Base-by-base conservation (phyloP, 1,284 basidiomycete species). In the Naganishia cerealis region DNA sequence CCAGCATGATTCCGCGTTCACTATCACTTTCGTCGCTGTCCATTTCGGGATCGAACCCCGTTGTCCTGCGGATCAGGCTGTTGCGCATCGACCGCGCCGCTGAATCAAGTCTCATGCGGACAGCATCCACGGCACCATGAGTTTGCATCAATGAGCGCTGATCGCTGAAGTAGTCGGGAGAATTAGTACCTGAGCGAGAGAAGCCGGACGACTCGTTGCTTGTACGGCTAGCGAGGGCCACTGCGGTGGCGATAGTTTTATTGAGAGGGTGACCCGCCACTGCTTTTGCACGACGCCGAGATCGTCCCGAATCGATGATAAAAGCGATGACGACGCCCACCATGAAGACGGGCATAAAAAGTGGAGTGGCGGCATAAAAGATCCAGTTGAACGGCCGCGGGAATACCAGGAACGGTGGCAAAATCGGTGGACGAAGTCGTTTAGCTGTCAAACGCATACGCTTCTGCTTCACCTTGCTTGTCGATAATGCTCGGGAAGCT, bases 331-430 rank as follows among this genome's bases (percentile, higher is more conserved):
- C 58, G 12, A 70, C 54, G 15, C 54, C 46, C 15, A 70, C 65
- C 68, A 70, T 70, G 39, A 67, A 67, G 8, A 70, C 43, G 8
- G 68, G 68, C 65, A 70, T 59, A 4, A 70, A 21, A 3, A 70
- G 15, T 18, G 68, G 68, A 5, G 61, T 36, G 0, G 58, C 18
- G 48, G 57, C 55, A 57, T 67, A 70, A 21, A 70, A 57, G 13
- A 70, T 59, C 65, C 56, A 63, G 50, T 70, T 70, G 54, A 57
- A 70, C 10, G 68, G 68, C 39, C 65, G 29, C 24, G 39, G 59
- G 54, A 70, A 70, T 18, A 40, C 40, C 38, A 70, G 39, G 15
- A 70, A 67, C 7, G 68, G 68, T 21, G 68, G 68, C 38, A 67
- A 38, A 7, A 59, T 53, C 1, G 65, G 38, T 16, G 50, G 65